Conservation (phyloP, 768 basidiomycete species). For the Udeniomyces megalosporus region DNA sequence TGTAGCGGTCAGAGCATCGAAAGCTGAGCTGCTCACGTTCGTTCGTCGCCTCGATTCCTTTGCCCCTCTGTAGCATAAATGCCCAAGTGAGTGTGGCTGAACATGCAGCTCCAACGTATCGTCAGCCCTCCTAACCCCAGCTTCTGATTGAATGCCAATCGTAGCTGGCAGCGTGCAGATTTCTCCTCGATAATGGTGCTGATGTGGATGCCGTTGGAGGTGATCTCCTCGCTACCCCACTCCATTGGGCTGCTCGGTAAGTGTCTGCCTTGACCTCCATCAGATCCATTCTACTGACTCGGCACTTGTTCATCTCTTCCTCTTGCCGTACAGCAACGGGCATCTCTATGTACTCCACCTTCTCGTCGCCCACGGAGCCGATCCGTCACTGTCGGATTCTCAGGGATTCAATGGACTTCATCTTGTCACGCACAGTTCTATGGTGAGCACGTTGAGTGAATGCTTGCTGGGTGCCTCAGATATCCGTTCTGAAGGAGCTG, state of each 20-base stretch:
- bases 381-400: slow-evolving; percentile 75
- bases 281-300: neutral
- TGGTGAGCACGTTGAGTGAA: neutral
- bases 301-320: neutral
- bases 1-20: neutral
- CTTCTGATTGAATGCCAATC: too few relatives aligned
- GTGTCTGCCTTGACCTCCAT: neutral
- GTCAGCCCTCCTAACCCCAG: neutral
- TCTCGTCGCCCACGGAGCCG: slow-evolving; percentile 72
- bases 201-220: slow-evolving; percentile 90
- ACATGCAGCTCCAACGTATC: neutral
- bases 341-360: slow-evolving; percentile 91
- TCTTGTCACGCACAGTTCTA: slow-evolving; percentile 44
- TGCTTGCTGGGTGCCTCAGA: too few relatives aligned
- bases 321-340: slow-evolving; percentile 46
- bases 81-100: slow-evolving; percentile 12
- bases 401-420: slow-evolving; percentile 96
- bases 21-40: neutral
- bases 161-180: slow-evolving; percentile 72
- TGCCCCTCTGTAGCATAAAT: slow-evolving; percentile 8
- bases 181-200: slow-evolving; percentile 77
- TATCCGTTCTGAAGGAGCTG: too few relatives aligned
- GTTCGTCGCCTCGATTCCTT: neutral
- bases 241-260: slow-evolving; percentile 85
- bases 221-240: slow-evolving; percentile 79